These are phyloP conservation scores for Sisymbrium irio DNA, from an alignment of 345 rosid genomes.

Conservation along the genomic window DNA sequence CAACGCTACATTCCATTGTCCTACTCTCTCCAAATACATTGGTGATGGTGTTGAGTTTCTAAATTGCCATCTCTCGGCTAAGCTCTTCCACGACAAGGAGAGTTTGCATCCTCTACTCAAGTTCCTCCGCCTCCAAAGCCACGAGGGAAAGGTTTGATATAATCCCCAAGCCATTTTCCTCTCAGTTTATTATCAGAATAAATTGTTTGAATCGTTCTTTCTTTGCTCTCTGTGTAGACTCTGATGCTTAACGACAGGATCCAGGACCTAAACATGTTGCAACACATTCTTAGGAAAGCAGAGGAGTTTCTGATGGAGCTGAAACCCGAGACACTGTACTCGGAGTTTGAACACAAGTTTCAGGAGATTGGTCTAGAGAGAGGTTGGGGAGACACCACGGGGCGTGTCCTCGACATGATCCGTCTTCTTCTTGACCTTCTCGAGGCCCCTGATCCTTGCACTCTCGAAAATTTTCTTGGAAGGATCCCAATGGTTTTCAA, in stretches of 20 bases:
- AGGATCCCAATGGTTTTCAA: conserved; percentile 85
- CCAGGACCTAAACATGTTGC: conserved; percentile 58
- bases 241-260: conserved; percentile 80
- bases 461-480: conserved; percentile 77
- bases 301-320: conserved; percentile 63
- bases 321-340: conserved; percentile 48
- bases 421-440: conserved; percentile 86
- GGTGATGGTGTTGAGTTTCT: conserved; percentile 95
- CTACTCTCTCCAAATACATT: conserved; percentile 80
- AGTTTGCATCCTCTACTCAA: conserved; percentile 77
- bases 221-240: conserved; percentile 44
- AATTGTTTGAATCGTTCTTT: background rate
- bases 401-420: conserved; percentile 72
- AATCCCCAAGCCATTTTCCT: background rate
- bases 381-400: conserved; percentile 88
- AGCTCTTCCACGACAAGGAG: conserved; percentile 86
- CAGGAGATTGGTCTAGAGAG: conserved; percentile 86
- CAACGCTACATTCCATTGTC: conserved; percentile 73
- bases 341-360: conserved; percentile 61
- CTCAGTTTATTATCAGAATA: background rate
- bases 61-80: conserved; percentile 93
- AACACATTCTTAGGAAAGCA: conserved; percentile 73
- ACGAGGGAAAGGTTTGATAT: conserved; percentile 74
- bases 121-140: conserved; percentile 74
- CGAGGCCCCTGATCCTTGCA: conserved; percentile 88